Percentiles rank a stretch among this genome's conserved stretches.
Conservation (phyloP, 2,329 filamentous ascomycete species). For the Aspergillus sp. region DNA sequence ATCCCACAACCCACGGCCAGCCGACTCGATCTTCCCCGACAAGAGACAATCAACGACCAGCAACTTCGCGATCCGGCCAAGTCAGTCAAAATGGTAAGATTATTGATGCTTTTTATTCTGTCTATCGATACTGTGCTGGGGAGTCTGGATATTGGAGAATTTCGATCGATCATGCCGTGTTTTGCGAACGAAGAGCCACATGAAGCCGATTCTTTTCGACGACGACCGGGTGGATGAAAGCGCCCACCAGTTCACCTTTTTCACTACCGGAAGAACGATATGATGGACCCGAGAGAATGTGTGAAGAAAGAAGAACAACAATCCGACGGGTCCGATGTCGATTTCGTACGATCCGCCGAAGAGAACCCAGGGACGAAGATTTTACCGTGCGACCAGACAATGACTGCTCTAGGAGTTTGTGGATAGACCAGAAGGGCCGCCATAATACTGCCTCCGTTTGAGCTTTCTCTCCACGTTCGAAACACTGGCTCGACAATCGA, state of each 20-base stretch:
- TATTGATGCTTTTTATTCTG: slow-evolving; percentile 15
- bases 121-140: slow-evolving; percentile 19
- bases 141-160: slow-evolving; percentile 21
- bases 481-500: neutral
- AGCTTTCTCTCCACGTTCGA: neutral
- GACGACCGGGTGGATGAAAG: slow-evolving; percentile 1
- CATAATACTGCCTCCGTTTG: neutral
- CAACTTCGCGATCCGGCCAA: slow-evolving; percentile 44
- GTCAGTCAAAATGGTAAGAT: slow-evolving; percentile 50
- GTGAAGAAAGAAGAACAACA: neutral
- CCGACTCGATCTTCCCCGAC: slow-evolving; percentile 37
- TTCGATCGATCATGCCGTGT: slow-evolving; percentile 10
- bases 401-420: neutral
- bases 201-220: slow-evolving; percentile 4
- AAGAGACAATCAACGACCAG: slow-evolving; percentile 43
- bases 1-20: slow-evolving; percentile 42
- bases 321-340: neutral
- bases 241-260: neutral
- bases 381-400: neutral
- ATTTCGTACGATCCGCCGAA: neutral
- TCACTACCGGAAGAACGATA: neutral
- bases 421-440: too few relatives aligned
- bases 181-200: slow-evolving; percentile 1
- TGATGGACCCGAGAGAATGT: neutral
- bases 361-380: neutral